Evolutionary conservation across 352 stramenopile genomes (phyloP).

Genomic region (Thalassiosira livingstoniorum): DNA sequence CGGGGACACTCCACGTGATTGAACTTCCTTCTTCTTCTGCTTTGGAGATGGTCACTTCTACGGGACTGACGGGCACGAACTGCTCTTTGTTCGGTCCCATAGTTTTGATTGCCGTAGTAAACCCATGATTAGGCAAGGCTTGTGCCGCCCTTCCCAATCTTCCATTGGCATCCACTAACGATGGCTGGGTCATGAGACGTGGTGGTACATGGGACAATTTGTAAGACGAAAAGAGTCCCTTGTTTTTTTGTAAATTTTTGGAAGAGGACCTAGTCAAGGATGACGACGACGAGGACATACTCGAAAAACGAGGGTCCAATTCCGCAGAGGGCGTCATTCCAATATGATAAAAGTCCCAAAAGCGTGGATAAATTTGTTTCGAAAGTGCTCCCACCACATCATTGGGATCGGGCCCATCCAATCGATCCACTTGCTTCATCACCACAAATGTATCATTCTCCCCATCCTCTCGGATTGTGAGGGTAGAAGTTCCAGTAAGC

Average conservation of each 20-base stretch:
- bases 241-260: conserved; percentile 17
- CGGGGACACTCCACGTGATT: conserved; percentile 73
- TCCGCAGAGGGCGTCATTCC: conserved; percentile 82
- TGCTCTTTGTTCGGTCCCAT: conserved; percentile 75
- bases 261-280: conserved; percentile 6
- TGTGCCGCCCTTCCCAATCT: conserved; percentile 61
- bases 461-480: conserved; percentile 46
- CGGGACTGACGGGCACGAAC: conserved; percentile 71
- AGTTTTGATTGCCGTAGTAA: conserved; percentile 80
- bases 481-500: conserved; percentile 64
- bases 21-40: conserved; percentile 41
- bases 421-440: conserved; percentile 63
- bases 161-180: conserved; percentile 63
- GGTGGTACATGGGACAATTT: conserved; percentile 70
- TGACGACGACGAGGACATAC: conserved; percentile 2
- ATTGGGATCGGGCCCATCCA: conserved; percentile 48
- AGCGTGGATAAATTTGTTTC: conserved; percentile 70
- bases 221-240: conserved; percentile 59
- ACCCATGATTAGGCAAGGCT: conserved; percentile 79
- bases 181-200: conserved; percentile 61
- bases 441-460: conserved; percentile 48
- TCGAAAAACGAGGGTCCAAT: conserved; percentile 48
- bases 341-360: conserved; percentile 86
- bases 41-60: conserved; percentile 73
- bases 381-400: conserved; percentile 56